Evolutionary conservation across 1,284 basidiomycete species (phyloP).

Genomic region (Fomes fomentarius): DNA sequence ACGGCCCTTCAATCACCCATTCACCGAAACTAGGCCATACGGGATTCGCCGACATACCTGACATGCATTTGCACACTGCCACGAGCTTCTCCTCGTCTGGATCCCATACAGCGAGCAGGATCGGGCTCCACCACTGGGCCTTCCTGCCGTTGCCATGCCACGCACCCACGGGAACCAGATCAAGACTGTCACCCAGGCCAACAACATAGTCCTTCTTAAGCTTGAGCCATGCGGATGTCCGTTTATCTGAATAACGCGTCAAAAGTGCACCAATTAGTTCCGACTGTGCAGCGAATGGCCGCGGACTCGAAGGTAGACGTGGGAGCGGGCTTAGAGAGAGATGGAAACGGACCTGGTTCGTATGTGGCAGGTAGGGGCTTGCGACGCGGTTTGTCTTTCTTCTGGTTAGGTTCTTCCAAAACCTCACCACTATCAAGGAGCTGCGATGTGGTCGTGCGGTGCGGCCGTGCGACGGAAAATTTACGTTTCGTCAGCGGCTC

Average conservation of each 20-base stretch:
- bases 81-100: conserved; percentile 69
- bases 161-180: conserved; percentile 78
- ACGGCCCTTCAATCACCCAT: conserved; percentile 20
- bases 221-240: conserved; percentile 60
- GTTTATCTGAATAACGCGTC: conserved; percentile 53
- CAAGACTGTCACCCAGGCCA: conserved; percentile 70
- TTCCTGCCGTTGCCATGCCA: conserved; percentile 93
- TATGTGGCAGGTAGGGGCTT: conserved; percentile 88
- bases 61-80: conserved; percentile 90
- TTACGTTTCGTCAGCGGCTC: conserved; percentile 18
- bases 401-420: conserved; percentile 38
- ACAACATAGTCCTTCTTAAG: conserved; percentile 83
- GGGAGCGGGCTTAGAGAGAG: not conserved
- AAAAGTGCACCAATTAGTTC: conserved; percentile 8
- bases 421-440: conserved; percentile 58
- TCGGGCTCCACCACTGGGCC: conserved; percentile 91
- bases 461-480: not conserved
- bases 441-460: conserved; percentile 40
- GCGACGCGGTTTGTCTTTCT: conserved; percentile 48
- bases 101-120: conserved; percentile 85
- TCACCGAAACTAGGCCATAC: conserved; percentile 12
- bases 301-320: not conserved
- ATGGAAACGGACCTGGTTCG: conserved; percentile 64
- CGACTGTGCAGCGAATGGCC: conserved; percentile 5
- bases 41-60: conserved; percentile 47